Conservation (phyloP, 2,329 filamentous ascomycete species). For the Colletotrichum sp. region DNA sequence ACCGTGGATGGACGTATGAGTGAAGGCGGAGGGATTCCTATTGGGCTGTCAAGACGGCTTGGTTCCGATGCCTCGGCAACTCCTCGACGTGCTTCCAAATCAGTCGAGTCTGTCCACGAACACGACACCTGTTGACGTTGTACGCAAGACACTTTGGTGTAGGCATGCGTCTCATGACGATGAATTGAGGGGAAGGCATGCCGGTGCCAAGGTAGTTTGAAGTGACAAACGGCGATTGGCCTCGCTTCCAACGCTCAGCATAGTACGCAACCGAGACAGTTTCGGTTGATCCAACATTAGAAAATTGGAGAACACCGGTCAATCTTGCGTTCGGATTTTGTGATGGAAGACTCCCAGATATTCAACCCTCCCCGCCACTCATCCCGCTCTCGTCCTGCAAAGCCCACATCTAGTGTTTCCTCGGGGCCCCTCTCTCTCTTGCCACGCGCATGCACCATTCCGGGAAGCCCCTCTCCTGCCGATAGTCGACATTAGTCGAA, state of each 20-base stretch:
- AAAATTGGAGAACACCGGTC: neutral
- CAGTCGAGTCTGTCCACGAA: neutral
- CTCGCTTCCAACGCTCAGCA: neutral
- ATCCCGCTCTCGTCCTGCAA: neutral
- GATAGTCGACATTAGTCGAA: neutral
- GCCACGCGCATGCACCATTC: neutral
- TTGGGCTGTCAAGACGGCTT: neutral
- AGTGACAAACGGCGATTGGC: neutral
- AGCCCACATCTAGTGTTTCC: neutral
- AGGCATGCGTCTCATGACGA: neutral
- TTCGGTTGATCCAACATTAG: neutral
- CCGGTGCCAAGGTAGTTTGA: slow-evolving; percentile 27
- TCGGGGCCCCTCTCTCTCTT: neutral
- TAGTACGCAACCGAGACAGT: neutral
- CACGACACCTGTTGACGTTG: neutral
- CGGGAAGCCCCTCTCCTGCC: neutral
- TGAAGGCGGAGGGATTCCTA: neutral
- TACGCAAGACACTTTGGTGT: neutral
- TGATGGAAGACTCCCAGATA: neutral
- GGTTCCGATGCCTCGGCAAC: neutral
- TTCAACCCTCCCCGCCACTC: neutral
- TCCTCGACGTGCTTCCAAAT: neutral
- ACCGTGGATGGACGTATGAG: neutral
- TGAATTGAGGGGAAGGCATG: neutral
- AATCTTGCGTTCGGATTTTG: neutral